Conservation (phyloP, 1,284 basidiomycete species). For the Fistulinella staudtii region DNA sequence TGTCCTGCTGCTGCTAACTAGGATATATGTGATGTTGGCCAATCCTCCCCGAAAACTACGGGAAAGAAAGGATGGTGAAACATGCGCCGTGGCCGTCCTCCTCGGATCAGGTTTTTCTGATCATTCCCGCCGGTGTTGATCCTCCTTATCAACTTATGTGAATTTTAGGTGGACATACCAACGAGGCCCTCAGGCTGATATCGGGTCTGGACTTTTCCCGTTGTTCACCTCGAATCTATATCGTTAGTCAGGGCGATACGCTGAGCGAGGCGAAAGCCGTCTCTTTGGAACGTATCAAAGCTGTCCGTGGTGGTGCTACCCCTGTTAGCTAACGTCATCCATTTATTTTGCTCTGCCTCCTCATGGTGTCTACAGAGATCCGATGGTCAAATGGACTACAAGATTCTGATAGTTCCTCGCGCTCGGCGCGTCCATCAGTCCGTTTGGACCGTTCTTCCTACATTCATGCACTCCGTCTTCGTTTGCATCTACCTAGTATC, state of each 20-base stretch:
- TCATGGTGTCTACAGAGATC: slow-evolving; percentile 16
- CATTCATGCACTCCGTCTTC: slow-evolving; percentile 59
- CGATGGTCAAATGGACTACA: slow-evolving; percentile 33
- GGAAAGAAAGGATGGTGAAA: slow-evolving; percentile 20
- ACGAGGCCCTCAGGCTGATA: slow-evolving; percentile 79
- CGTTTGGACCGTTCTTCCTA: slow-evolving; percentile 62
- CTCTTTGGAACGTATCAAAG: slow-evolving; percentile 55
- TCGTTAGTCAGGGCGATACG: slow-evolving; percentile 78
- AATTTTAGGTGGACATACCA: slow-evolving; percentile 85
- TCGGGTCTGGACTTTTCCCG: slow-evolving; percentile 72
- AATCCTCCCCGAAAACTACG: slow-evolving; percentile 9
- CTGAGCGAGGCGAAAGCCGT: slow-evolving; percentile 74
- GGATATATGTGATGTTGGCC: slow-evolving; percentile 19
- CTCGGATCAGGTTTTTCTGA: slow-evolving; percentile 52
- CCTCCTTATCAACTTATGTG: slow-evolving; percentile 5
- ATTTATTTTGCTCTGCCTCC: background rate
- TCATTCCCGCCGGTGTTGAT: background rate
- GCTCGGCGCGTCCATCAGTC: slow-evolving; percentile 84
- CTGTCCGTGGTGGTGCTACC: slow-evolving; percentile 8
- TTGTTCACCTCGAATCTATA: slow-evolving; percentile 78
- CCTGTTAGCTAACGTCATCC: slow-evolving; percentile 18
- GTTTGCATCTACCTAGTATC: slow-evolving; percentile 55
- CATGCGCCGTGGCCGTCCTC: slow-evolving; percentile 49
- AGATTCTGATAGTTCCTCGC: slow-evolving; percentile 70
- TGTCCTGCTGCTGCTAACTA: slow-evolving; percentile 17